These are phyloP conservation scores for Puccinia triticina DNA, from an alignment of 1,284 basidiomycete genomes.

Conservation along the genomic window DNA sequence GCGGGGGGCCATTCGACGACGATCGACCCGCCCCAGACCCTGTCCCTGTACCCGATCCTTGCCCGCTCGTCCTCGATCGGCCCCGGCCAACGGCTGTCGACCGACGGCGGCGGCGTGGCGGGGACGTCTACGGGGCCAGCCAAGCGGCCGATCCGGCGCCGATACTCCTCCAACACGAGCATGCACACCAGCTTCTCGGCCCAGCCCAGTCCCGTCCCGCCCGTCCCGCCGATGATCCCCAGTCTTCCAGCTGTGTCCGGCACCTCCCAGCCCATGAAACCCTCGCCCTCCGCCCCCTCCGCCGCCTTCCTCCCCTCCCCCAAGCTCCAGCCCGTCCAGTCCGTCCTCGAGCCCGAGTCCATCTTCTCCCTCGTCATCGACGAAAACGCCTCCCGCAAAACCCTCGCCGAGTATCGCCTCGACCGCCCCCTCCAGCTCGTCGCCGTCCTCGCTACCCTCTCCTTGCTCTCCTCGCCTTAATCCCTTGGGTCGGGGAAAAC, in stretches of 20 bases:
- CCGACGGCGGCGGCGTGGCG: background rate
- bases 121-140: background rate
- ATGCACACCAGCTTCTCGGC: slow-evolving; percentile 11
- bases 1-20: slow-evolving; percentile 28
- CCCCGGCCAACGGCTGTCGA: background rate
- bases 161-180: slow-evolving; percentile 41
- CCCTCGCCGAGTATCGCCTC: slow-evolving; percentile 42
- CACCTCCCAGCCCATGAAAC: background rate
- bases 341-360: slow-evolving; percentile 32
- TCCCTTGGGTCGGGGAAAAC: too few species aligned
- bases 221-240: background rate
- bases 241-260: background rate
- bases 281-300: background rate
- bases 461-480: background rate
- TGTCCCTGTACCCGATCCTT: slow-evolving; percentile 39
- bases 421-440: slow-evolving; percentile 36
- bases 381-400: slow-evolving; percentile 46
- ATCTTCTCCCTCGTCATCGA: slow-evolving; percentile 51
- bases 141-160: slow-evolving; percentile 4
- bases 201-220: background rate
- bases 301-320: slow-evolving; percentile 2
- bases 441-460: slow-evolving; percentile 37
- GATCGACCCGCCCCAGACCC: slow-evolving; percentile 33
- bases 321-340: slow-evolving; percentile 33
- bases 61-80: slow-evolving; percentile 16